Evolutionary conservation across 1,284 basidiomycete genomes (phyloP), one percentile per base, ranked within the genome.

Genomic region (Trichosporon sp.): DNA sequence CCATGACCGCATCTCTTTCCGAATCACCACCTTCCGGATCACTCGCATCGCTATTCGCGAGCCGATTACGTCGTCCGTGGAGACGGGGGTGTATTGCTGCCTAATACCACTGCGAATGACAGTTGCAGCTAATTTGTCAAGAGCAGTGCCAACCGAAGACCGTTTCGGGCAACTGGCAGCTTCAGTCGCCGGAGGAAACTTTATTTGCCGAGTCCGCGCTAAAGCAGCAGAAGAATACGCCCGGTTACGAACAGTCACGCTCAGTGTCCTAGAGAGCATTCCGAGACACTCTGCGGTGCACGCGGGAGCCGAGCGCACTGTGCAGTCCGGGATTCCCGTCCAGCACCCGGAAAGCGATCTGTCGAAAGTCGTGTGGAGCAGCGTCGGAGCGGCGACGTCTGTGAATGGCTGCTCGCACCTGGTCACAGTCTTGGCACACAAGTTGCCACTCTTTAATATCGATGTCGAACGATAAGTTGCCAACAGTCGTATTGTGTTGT

Each of bases 111-210:
- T 40, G 2, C 26, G 38, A 40, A 40, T 40, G 38, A 10, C 35
- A 4, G 35, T 37, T 10, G 8, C 35, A 26, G 6, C 5, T n/a
- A 1, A 11, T 43, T 7, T 16, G 48, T 19, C 19, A 16, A 26
- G 19, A 54, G 51, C 10, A 19, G 19, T 54, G 51, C 8, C 4
- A 4, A 10, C 51, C 8, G 51, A 19, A 26, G 8, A 11, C 51
- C 51, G 51, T 21, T 21, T 21, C 11, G 19, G 51, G 51, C 51
- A 54, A 19, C 51, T 54, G 19, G 6, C 19, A 37, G 51, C 26
- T 54, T 54, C 51, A 54, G 51, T n/a, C 51, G 51, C 51, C 51
- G 51, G 51, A 21, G 19, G 51, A 26, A 54, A 54, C 51, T 54
- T 12, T 54, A 26, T 54, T 54, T 54, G 51, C 51, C 21, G 51